A percentile compares a stretch with the other conserved stretches of the same genome.
These are phyloP conservation scores for Metschnikowia similis DNA, from an alignment of 805 yeast species.

Conservation along the genomic window DNA sequence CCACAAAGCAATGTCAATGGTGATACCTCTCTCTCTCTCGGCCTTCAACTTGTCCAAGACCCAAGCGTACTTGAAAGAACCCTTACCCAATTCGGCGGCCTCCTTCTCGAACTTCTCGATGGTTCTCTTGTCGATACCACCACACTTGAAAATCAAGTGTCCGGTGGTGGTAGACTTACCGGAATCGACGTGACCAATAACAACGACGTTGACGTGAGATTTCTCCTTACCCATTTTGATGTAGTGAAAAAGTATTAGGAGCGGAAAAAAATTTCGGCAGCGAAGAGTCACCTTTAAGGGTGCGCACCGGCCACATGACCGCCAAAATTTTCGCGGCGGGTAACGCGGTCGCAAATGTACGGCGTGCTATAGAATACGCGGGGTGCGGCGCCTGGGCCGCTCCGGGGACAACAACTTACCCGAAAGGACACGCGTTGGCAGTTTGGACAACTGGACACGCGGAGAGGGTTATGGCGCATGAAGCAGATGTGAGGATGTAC, in stretches of 20 bases:
- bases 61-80: constrained; percentile 98
- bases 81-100: constrained; percentile 96
- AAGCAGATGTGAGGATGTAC: too few relatives aligned
- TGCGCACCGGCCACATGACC: constrained; percentile 4
- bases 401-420: background rate
- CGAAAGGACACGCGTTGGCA: too few relatives aligned
- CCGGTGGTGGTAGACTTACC: constrained; percentile 97
- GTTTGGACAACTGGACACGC: too few relatives aligned
- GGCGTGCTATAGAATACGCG: background rate
- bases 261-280: constrained; percentile 4
- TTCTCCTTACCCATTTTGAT: constrained; percentile 13
- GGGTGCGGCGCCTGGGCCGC: too few relatives aligned
- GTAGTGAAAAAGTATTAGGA: constrained; percentile 8
- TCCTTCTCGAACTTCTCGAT: constrained; percentile 97
- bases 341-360: background rate
- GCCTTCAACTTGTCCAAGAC: constrained; percentile 93
- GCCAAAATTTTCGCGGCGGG: constrained; percentile 3
- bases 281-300: constrained; percentile 8
- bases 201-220: constrained; percentile 84
- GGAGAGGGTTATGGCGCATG: too few relatives aligned
- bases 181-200: constrained; percentile 99
- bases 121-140: constrained; percentile 99
- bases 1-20: constrained; percentile 91
- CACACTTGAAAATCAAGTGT: constrained; percentile 98
- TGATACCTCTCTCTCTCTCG: constrained; percentile 96